Evolutionary conservation across 805 yeast genomes (phyloP).

Genomic region (Scheffersomyces amazonensis): DNA sequence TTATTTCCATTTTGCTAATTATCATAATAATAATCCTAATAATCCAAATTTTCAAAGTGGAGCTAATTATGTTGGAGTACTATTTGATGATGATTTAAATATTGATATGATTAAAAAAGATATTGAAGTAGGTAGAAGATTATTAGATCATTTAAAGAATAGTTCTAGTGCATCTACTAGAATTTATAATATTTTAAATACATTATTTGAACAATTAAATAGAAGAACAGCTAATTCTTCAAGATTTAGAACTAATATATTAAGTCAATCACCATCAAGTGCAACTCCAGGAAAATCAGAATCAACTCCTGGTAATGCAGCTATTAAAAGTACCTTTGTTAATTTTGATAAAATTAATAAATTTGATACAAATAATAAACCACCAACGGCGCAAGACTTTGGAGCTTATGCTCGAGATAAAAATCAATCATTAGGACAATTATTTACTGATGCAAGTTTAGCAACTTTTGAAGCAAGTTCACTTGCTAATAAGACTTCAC

Average conservation of each 20-base stretch:
- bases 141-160: slow-evolving; percentile 67
- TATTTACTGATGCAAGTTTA: slow-evolving; percentile 5
- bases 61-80: slow-evolving; percentile 41
- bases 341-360: slow-evolving; percentile 29
- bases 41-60: slow-evolving; percentile 16
- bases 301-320: slow-evolving; percentile 7
- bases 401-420: background rate
- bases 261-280: slow-evolving; percentile 1
- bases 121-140: slow-evolving; percentile 78
- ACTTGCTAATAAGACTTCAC: background rate
- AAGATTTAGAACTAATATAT: slow-evolving; percentile 8
- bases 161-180: slow-evolving; percentile 75
- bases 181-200: slow-evolving; percentile 75
- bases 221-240: slow-evolving; percentile 59
- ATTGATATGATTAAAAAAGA: slow-evolving; percentile 65
- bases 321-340: slow-evolving; percentile 20
- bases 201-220: slow-evolving; percentile 76
- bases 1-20: slow-evolving; percentile 64
- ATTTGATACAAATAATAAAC: slow-evolving; percentile 6
- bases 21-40: slow-evolving; percentile 25
- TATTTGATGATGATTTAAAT: slow-evolving; percentile 44
- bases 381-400: background rate
- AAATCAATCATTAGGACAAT: slow-evolving; percentile 2
- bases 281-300: background rate
- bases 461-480: slow-evolving; percentile 8